Percentiles rank a stretch among this genome's conserved stretches.
Conservation (phyloP, 371 early-diverging fungal genomes). For the Dinochytrium kinnereticum region DNA sequence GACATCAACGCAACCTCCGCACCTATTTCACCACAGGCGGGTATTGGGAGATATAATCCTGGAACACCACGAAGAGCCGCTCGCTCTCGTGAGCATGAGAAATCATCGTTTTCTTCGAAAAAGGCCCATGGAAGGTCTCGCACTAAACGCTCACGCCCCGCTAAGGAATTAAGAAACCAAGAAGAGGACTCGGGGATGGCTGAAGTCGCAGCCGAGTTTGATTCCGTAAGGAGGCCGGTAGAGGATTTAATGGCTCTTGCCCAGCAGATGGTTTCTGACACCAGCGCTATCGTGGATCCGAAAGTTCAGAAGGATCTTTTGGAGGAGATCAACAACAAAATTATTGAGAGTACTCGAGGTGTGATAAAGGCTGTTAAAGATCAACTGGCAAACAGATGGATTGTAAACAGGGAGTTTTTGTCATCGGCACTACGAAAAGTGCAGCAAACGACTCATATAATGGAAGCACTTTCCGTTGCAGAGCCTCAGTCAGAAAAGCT, state of each 20-base stretch:
- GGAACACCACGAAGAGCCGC: constrained; percentile 15
- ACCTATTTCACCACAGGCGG: neutral
- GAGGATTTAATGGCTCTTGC: constrained; percentile 39
- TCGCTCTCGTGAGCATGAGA: neutral
- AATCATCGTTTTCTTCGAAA: neutral
- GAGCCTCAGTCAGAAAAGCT: constrained; percentile 26
- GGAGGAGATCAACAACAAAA: constrained; percentile 37
- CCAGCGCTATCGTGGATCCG: constrained; percentile 25
- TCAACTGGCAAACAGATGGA: constrained; percentile 51
- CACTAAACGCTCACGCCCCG: neutral
- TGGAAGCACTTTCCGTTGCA: constrained; percentile 35
- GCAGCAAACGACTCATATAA: constrained; percentile 45
- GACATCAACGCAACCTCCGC: neutral
- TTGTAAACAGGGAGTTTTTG: constrained; percentile 54
- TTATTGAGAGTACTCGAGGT: constrained; percentile 46
- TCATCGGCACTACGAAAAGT: constrained; percentile 42
- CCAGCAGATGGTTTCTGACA: constrained; percentile 37
- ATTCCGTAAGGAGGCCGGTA: constrained; percentile 28
- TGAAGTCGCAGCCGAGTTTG: neutral
- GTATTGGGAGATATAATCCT: constrained; percentile 22
- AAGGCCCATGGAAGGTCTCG: neutral
- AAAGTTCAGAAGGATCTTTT: constrained; percentile 36
- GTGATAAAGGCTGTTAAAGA: constrained; percentile 54
- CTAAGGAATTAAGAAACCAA: too few relatives aligned
- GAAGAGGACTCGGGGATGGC: neutral